Conservation (phyloP, 805 yeast species). For the Nakazawaea ernobii region DNA sequence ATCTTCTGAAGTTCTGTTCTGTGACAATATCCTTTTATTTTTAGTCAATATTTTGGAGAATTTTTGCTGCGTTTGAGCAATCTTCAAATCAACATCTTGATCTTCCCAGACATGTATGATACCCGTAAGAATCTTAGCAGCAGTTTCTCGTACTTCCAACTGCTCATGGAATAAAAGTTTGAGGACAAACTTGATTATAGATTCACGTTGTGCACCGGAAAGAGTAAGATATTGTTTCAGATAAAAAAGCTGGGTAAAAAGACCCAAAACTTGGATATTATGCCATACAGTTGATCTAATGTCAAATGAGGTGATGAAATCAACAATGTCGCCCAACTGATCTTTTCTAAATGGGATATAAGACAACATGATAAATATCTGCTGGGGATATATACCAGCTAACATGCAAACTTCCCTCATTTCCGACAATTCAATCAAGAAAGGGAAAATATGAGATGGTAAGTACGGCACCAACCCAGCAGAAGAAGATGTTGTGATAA, state of each 20-base stretch:
- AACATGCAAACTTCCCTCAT: conserved; percentile 79
- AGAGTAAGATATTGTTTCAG: conserved; percentile 61
- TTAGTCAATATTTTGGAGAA: conserved; percentile 39
- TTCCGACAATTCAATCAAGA: conserved; percentile 54
- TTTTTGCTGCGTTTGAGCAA: conserved; percentile 33
- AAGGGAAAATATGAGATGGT: conserved; percentile 54
- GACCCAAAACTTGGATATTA: conserved; percentile 62
- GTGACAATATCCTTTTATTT: conserved; percentile 15
- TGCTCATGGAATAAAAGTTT: conserved; percentile 54
- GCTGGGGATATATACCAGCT: conserved; percentile 51
- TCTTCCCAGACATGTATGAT: conserved; percentile 63
- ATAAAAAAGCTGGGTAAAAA: conserved; percentile 65
- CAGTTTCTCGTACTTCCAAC: conserved; percentile 69
- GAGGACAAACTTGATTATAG: conserved; percentile 47
- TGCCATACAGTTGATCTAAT: conserved; percentile 39
- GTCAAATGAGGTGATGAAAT: conserved; percentile 34
- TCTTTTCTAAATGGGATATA: conserved; percentile 38
- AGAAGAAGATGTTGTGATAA: conserved; percentile 49
- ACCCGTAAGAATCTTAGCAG: conserved; percentile 72
- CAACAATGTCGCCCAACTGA: conserved; percentile 36
- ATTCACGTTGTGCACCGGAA: conserved; percentile 35
- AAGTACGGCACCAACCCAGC: conserved; percentile 48
- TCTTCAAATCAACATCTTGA: conserved; percentile 32
- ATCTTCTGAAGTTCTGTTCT: conserved; percentile 29
- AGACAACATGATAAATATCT: conserved; percentile 40